Evolutionary conservation across 2,329 filamentous ascomycete species (phyloP).

Genomic region (Stagonosporopsis cucurbitacearum): DNA sequence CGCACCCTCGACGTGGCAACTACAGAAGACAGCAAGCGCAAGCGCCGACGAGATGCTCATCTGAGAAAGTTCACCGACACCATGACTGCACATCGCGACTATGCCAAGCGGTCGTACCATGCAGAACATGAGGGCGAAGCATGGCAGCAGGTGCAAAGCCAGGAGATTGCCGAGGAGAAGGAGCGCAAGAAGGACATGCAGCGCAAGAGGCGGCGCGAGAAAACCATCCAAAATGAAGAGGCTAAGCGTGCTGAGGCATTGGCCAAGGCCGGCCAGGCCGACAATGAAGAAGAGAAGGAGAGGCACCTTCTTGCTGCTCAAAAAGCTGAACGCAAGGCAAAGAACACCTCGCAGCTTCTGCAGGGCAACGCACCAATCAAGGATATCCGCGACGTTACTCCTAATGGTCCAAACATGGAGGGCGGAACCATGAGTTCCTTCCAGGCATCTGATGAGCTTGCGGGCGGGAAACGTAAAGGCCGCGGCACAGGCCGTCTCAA

Average conservation of each 20-base stretch:
- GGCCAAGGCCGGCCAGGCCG: conserved; percentile 75
- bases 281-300: conserved; percentile 81
- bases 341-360: conserved; percentile 84
- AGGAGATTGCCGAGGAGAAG: conserved; percentile 92
- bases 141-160: conserved; percentile 83
- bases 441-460: conserved; percentile 66
- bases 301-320: conserved; percentile 86
- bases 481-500: conserved; percentile 71
- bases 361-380: conserved; percentile 79
- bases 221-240: conserved; percentile 86
- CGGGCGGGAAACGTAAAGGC: conserved; percentile 60
- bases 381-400: conserved; percentile 74
- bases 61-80: conserved; percentile 63
- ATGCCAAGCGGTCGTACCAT: conserved; percentile 78
- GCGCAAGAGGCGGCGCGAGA: conserved; percentile 91
- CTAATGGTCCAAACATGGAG: conserved; percentile 80
- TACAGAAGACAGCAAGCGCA: conserved; percentile 68
- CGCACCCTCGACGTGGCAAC: conserved; percentile 71
- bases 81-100: conserved; percentile 71
- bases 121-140: conserved; percentile 80
- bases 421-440: conserved; percentile 87
- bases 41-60: conserved; percentile 65
- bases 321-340: conserved; percentile 89
- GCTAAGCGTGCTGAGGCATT: conserved; percentile 84
- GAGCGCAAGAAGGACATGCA: conserved; percentile 99